Base-by-base conservation (phyloP, 805 yeast genomes). In the Myxozyma mucilagina region DNA sequence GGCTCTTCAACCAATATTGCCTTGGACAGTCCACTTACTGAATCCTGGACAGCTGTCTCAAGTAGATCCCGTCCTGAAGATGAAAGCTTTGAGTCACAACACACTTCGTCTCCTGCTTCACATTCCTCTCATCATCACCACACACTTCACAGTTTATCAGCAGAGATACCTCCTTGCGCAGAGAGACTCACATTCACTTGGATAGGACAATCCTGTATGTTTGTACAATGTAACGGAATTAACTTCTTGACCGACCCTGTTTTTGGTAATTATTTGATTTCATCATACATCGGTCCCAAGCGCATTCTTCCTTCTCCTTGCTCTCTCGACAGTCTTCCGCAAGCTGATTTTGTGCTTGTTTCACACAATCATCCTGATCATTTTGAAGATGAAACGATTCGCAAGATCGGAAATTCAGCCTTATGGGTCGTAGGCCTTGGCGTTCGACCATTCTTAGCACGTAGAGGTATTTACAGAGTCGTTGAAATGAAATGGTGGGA, bases 321-420 rank as follows among this genome's bases (percentile, higher is more conserved):
- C 74, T 64, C 76, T 13, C 71, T 88, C 10, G 80, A 80, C 0
- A 86, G 86, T 18, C 79, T 92, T 11, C 88, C 90, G 10, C 73
- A 76, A 44, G 87, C 91, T 0, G 85, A 90, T 64, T 83, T 86
- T 58, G 85, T 90, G 0, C 71, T 93, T 20, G 96, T 93, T 0
- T 87, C 96, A 1, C 98, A 93, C 72, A 92, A 93, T 71, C 98
- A 93, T 70, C 98, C 97, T 1, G 98, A 93, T 73, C 98, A 93
- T 75, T 75, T 93, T 48, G 98, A 93, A 69, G 76, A 81, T 58
- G 83, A 79, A 35, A 77, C 88, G 9, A 82, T 85, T 14, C 68
- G 68, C 14, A 56, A 70, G 39, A 74, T 87, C n/a, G 86, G 88
- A 11, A 86, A 89, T 66, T 65, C 73, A 3, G 78, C 87, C 1